Evolutionary conservation across 495 filamentous ascomycete genomes (phyloP).

Genomic region (Aspergillus mulundensis): DNA sequence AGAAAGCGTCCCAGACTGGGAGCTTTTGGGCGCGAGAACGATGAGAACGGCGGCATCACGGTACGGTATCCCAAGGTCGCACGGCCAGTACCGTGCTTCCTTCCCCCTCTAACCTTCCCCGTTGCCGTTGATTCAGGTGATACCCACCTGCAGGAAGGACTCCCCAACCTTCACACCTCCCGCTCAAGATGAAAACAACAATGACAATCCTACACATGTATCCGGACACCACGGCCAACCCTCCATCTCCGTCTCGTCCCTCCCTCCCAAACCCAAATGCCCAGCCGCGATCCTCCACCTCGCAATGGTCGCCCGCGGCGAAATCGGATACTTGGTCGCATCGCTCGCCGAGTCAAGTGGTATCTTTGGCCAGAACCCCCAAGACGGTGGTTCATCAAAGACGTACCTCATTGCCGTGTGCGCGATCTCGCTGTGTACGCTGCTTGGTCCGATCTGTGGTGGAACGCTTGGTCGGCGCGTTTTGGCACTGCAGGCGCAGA

Average conservation of each 20-base stretch:
- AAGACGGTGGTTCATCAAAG: slow-evolving; percentile 24
- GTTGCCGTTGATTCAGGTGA: too few relatives aligned
- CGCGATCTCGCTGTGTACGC: slow-evolving; percentile 72
- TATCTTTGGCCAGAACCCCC: slow-evolving; percentile 39
- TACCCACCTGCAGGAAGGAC: too few relatives aligned
- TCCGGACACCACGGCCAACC: neutral
- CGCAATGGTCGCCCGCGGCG: slow-evolving; percentile 72
- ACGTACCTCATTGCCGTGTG: slow-evolving; percentile 66
- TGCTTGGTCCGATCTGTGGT: slow-evolving; percentile 66
- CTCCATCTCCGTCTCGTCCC: neutral
- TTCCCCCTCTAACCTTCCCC: too few relatives aligned
- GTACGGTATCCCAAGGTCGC: too few relatives aligned
- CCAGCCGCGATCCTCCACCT: slow-evolving; percentile 54
- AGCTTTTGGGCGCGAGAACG: too few relatives aligned
- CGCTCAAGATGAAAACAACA: too few relatives aligned
- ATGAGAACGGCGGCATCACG: too few relatives aligned
- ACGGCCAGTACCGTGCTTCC: too few relatives aligned
- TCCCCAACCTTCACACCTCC: too few relatives aligned
- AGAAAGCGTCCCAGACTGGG: neutral
- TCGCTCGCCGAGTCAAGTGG: slow-evolving; percentile 59
- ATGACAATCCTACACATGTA: too few relatives aligned
- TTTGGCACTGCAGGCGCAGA: slow-evolving; percentile 24
- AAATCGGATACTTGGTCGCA: slow-evolving; percentile 76
- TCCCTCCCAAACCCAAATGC: slow-evolving; percentile 46
- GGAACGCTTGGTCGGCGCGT: slow-evolving; percentile 56